Base-by-base conservation (phyloP, 2,329 filamentous ascomycete genomes). In the Zalaria sp. region DNA sequence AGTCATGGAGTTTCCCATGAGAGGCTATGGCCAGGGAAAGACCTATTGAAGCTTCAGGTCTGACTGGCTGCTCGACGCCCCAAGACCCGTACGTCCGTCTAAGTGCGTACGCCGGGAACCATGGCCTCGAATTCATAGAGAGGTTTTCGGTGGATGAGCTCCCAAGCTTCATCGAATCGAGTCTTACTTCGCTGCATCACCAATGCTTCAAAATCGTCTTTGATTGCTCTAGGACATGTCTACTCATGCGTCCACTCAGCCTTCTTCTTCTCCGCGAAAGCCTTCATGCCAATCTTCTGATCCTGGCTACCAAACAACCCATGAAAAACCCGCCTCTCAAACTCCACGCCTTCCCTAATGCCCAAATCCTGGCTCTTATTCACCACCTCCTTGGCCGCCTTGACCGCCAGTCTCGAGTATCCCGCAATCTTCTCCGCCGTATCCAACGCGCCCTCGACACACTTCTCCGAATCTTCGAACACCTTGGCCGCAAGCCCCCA, bases 291-390 rank as follows among this genome's bases (percentile, higher is more conserved):
- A 61, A 95, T 84, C 72, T 96, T 98, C 67, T 98, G 91, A 63
- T 98, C 91, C 66, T 85, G 76, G 59, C 83, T 93, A 25, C 89
- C 91, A 67, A 98, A 98, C 55, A 95, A 58, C 26, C 79, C 75
- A 64, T 98, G 91, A 71, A 98, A 98, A 29, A 96, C 73, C 41
- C 88, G 76, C 57, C 91, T 74, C 73, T 98, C 91, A 64, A 79
- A 96, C 66, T 98, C 91, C 2, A 98, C 83, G 9, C 91, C 91
- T 56, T 96, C 91, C 52, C 83, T 70, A 45, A 98, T 67, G 3
- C 81, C 72, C 51, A 94, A 65, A 54, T 98, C 91, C 70, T 96
- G 88, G 62, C 87, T 94, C 79, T 95, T 96, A 62, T 96, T 94
- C 43, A 98, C 89, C n/a, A 91, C 89, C 71, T 98, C 91, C 72